Conservation (phyloP, 2,329 filamentous ascomycete genomes). For the Aspergillus sp. region DNA sequence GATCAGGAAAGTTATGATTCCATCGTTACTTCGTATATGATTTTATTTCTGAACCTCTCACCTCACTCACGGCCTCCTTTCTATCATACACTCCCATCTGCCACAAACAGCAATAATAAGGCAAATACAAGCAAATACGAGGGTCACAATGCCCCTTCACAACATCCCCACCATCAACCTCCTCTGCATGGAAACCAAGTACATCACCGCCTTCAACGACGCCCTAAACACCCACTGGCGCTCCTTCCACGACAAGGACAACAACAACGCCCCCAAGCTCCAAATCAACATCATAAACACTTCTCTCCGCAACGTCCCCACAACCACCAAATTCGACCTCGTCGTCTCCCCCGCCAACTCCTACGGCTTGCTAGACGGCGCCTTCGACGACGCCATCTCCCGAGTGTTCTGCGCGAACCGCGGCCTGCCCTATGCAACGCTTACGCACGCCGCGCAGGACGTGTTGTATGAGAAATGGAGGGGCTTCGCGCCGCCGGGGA, state of each 20-base stretch:
- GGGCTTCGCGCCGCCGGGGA: conserved; percentile 45
- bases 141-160: background rate
- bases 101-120: too few relatives aligned
- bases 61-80: too few relatives aligned
- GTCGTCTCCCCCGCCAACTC: conserved; percentile 50
- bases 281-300: conserved; percentile 28
- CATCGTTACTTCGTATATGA: too few relatives aligned
- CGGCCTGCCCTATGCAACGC: conserved; percentile 37
- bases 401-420: conserved; percentile 37
- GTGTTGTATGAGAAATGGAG: conserved; percentile 41
- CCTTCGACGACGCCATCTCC: conserved; percentile 49
- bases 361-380: conserved; percentile 47
- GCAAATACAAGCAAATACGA: too few relatives aligned
- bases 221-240: conserved; percentile 29
- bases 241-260: conserved; percentile 8
- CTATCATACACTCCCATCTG: too few relatives aligned
- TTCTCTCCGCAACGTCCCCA: conserved; percentile 34
- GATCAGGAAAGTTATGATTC: too few relatives aligned
- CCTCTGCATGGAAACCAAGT: conserved; percentile 35
- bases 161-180: conserved; percentile 36
- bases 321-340: conserved; percentile 36
- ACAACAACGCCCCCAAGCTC: conserved; percentile 12
- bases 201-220: conserved; percentile 33
- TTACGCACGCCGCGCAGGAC: conserved; percentile 40
- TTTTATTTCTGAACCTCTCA: too few relatives aligned